phyloP scores from a whole-genome alignment of 148 eudicot species.

The Chenopodium quinoa region DNA sequence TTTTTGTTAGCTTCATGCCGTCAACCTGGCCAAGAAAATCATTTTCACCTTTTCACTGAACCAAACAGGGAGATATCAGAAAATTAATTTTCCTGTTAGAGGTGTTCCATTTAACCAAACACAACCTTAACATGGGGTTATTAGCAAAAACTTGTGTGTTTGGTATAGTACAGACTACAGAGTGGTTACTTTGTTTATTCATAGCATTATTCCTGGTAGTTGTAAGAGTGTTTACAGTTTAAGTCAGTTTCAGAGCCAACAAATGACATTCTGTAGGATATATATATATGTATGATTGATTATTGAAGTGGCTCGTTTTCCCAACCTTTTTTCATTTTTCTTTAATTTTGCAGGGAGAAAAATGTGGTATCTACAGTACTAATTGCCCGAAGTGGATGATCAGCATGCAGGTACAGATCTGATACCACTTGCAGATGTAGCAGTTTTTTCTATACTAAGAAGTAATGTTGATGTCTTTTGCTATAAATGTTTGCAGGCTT shows the following conservation, averaged over 20 bases:
- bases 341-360: slow-evolving; percentile 51
- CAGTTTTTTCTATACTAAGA: neutral
- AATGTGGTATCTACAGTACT: slow-evolving; percentile 86
- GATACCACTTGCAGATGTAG: neutral
- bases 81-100: no score
- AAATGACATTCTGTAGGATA: neutral
- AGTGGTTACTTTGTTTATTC: no score
- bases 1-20: no score
- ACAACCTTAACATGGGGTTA: no score
- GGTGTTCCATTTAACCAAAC: no score
- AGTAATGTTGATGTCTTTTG: neutral
- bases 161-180: neutral
- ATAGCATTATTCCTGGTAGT: neutral
- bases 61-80: no score
- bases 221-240: neutral
- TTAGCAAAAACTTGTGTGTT: neutral
- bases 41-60: no score
- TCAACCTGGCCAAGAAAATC: no score
- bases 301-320: neutral
- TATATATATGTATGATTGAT: neutral
- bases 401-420: slow-evolving; percentile 76
- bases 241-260: neutral
- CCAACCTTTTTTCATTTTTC: neutral
- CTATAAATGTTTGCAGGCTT: slow-evolving; percentile 56
- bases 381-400: slow-evolving; percentile 87